Evolutionary conservation across 1,284 basidiomycete genomes (phyloP), one percentile per base, ranked within the genome.

Genomic region (Sanghuangporus baumii): DNA sequence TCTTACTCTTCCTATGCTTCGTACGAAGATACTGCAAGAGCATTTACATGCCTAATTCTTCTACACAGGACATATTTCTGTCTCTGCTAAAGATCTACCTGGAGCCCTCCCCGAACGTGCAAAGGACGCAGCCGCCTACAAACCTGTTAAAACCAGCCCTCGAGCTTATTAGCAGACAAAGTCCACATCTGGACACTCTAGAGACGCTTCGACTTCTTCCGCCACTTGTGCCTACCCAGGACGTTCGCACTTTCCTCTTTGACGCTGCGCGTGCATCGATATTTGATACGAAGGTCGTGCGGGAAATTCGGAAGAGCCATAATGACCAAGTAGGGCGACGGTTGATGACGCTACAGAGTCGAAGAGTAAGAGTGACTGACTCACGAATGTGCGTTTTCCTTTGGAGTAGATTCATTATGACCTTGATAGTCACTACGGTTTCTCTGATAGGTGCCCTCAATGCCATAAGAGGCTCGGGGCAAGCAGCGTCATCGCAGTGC

Each of bases 401-500:
- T 59, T 3, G 52, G 47, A 0, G 31, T 18, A 41, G 16, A 40
- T 12, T 62, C 23, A 37, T 9, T 16, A 37, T 41, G 52, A 18
- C 40, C 41, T 14, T 31, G 40, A 14, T 9, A 20, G n/a, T 26
- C 38, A n/a, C 38, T 63, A 38, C 50, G 14, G 56, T 55, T 47
- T 46, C 52, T 41, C 26, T 51, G 9, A 60, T 66, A 96, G 94
- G 74, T 98, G 97, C 71, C 94, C 94, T 0, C 90, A 94, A 71
- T 99, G 96, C 73, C 91, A 96, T 72, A 98, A 98, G 71, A 85
- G 96, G 20, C 78, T 99, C 34, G 97, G 97, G 0, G 91, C 89
- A 68, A 96, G 93, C 65, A 96, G 93, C 64, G 95, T 97, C 43
- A 94, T 99, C 68, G 94, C 96, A 0, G 94, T 98, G 0, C 95